Percentiles rank a stretch among this genome's conserved stretches.
These are phyloP conservation scores for Tetrapisispora nanseiensis DNA, from an alignment of 805 yeast genomes.

Conservation along the genomic window DNA sequence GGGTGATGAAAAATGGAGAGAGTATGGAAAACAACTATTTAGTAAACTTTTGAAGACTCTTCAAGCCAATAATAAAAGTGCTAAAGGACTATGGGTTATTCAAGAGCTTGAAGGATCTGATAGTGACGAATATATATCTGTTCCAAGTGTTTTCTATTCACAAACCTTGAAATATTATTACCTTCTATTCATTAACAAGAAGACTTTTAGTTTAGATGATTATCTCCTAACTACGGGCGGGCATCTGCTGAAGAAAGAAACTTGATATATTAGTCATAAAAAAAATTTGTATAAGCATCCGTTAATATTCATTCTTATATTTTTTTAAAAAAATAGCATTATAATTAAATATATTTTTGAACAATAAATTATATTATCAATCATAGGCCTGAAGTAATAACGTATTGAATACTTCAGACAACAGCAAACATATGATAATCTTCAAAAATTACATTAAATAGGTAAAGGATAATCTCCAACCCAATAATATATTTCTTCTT, in stretches of 20 bases:
- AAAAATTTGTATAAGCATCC: not conserved
- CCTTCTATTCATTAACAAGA: slow-evolving; percentile 38
- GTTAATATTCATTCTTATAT: no score
- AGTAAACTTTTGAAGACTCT: slow-evolving; percentile 28
- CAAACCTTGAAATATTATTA: slow-evolving; percentile 51
- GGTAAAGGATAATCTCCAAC: slow-evolving; percentile 77
- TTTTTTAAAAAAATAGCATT: no score
- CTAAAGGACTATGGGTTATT: slow-evolving; percentile 35
- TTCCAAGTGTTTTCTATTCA: slow-evolving; percentile 48
- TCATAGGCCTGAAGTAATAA: no score
- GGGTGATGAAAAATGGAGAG: slow-evolving; percentile 49
- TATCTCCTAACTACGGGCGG: slow-evolving; percentile 55
- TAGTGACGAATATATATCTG: slow-evolving; percentile 18
- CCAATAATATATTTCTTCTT: slow-evolving; percentile 80
- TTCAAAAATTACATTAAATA: slow-evolving; percentile 29
- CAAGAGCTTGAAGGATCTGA: slow-evolving; percentile 21
- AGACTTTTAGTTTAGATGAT: slow-evolving; percentile 39
- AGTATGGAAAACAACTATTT: slow-evolving; percentile 43
- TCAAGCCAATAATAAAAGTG: slow-evolving; percentile 25
- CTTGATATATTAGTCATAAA: no score
- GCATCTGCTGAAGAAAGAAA: slow-evolving; percentile 38
- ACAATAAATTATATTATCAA: no score
- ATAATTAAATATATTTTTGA: no score
- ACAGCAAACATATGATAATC: no score
- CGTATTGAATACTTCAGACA: no score